These are phyloP conservation scores for Aspergillus intermedius DNA, from an alignment of 2,329 filamentous ascomycete species.

Conservation along the genomic window DNA sequence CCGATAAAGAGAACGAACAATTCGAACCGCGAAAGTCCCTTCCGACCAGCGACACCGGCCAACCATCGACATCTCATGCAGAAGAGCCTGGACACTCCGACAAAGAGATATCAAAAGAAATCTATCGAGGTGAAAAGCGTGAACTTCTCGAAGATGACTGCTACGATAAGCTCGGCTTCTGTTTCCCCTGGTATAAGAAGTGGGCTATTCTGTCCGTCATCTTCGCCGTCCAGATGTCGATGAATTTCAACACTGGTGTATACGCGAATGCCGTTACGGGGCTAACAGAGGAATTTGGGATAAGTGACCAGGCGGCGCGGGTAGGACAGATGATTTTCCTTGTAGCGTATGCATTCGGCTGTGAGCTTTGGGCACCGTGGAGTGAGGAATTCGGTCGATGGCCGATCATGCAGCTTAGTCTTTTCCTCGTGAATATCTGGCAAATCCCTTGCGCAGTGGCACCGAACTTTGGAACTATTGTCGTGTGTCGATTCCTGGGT, in stretches of 20 bases:
- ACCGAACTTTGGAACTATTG: conserved; percentile 61
- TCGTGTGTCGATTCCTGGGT: conserved; percentile 61
- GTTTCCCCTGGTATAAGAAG: conserved; percentile 58
- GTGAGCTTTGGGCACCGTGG: conserved; percentile 83
- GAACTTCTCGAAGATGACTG: conserved; percentile 51
- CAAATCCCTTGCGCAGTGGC: conserved; percentile 65
- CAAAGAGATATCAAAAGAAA: too few relatives aligned
- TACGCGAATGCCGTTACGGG: conserved; percentile 62
- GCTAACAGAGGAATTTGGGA: conserved; percentile 58
- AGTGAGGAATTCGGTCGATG: conserved; percentile 73
- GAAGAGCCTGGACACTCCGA: too few relatives aligned
- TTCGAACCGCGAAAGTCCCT: too few relatives aligned
- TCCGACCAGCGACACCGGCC: too few relatives aligned
- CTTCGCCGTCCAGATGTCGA: conserved; percentile 64
- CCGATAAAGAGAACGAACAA: too few relatives aligned
- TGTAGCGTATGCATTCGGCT: conserved; percentile 75
- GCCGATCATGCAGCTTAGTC: conserved; percentile 64
- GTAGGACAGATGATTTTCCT: conserved; percentile 71
- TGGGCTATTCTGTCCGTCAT: conserved; percentile 63
- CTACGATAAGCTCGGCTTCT: conserved; percentile 59
- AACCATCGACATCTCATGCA: too few relatives aligned
- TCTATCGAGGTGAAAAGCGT: conserved; percentile 12
- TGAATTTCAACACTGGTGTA: conserved; percentile 70
- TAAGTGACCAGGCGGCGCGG: conserved; percentile 61
- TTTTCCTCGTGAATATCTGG: conserved; percentile 73